A percentile compares a stretch with the other conserved stretches of the same genome.
phyloP scores from a whole-genome alignment of 352 stramenopile genomes.

The Thraustochytrium sp. region DNA sequence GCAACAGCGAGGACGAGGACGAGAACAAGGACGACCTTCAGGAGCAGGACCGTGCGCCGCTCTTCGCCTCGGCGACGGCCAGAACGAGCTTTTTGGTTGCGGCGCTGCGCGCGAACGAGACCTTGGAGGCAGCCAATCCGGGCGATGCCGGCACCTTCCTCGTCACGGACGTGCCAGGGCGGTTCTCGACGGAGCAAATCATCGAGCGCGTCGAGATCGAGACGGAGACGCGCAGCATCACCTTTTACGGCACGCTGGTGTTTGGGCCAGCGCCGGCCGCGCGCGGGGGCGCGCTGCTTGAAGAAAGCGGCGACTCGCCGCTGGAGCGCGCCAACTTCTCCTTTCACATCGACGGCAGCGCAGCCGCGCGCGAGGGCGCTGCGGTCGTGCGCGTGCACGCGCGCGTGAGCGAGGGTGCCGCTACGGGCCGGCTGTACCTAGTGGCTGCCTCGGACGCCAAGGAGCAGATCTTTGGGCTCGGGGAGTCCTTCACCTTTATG shows the following conservation, averaged over 20 bases:
- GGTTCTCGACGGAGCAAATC: conserved; percentile 12
- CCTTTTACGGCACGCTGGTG: not conserved
- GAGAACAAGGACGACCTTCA: too few species aligned
- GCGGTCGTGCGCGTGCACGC: too few species aligned
- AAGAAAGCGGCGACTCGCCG: not conserved
- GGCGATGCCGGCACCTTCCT: conserved; percentile 5
- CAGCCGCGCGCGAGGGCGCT: not conserved
- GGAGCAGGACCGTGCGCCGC: too few species aligned
- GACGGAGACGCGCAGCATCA: not conserved
- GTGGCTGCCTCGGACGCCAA: not conserved
- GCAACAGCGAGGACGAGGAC: too few species aligned
- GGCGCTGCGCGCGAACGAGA: not conserved
- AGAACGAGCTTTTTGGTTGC: not conserved
- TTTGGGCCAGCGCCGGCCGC: not conserved
- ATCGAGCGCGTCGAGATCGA: not conserved
- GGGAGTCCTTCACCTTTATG: conserved; percentile 45
- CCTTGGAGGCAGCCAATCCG: not conserved
- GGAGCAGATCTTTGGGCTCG: conserved; percentile 13
- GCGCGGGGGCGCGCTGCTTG: not conserved
- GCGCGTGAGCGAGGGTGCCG: too few species aligned
- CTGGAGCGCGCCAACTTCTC: not conserved
- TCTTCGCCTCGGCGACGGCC: not conserved
- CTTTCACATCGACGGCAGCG: not conserved
- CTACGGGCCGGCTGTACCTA: not conserved
- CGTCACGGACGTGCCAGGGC: not conserved